phyloP scores from a whole-genome alignment of 345 rosid species.

The Corymbia maculata region DNA sequence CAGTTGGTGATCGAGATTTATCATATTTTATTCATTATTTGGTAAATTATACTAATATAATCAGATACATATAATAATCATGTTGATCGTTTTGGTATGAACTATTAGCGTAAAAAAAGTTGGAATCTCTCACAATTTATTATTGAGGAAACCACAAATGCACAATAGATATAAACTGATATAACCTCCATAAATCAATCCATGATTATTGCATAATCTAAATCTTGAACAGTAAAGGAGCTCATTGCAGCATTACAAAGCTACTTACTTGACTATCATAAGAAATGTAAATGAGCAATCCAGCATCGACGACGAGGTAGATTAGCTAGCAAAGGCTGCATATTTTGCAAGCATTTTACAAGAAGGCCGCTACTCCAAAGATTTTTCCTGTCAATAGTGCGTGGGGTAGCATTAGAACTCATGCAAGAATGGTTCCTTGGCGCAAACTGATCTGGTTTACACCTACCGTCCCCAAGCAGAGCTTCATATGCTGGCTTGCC shows the following conservation, averaged over 20 bases:
- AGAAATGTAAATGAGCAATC: background rate
- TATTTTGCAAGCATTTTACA: background rate
- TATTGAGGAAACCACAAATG: background rate
- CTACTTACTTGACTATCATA: background rate
- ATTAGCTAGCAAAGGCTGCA: background rate
- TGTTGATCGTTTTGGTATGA: background rate
- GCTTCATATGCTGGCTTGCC: background rate
- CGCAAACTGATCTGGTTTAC: background rate
- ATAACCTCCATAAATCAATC: background rate
- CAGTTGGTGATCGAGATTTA: accelerated
- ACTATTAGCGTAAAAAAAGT: background rate
- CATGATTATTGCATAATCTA: background rate
- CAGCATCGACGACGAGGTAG: background rate
- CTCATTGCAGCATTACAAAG: background rate
- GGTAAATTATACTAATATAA: background rate
- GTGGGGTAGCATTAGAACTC: background rate
- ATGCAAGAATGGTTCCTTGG: background rate
- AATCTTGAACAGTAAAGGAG: background rate
- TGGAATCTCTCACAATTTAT: background rate
- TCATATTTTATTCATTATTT: background rate
- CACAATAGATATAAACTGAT: background rate
- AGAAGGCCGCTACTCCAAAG: too few species aligned
- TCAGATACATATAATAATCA: background rate
- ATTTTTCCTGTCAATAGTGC: background rate
- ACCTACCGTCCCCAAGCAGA: background rate